These are phyloP conservation scores for Ogataea paradorogensis DNA, from an alignment of 805 yeast species.

Conservation along the genomic window DNA sequence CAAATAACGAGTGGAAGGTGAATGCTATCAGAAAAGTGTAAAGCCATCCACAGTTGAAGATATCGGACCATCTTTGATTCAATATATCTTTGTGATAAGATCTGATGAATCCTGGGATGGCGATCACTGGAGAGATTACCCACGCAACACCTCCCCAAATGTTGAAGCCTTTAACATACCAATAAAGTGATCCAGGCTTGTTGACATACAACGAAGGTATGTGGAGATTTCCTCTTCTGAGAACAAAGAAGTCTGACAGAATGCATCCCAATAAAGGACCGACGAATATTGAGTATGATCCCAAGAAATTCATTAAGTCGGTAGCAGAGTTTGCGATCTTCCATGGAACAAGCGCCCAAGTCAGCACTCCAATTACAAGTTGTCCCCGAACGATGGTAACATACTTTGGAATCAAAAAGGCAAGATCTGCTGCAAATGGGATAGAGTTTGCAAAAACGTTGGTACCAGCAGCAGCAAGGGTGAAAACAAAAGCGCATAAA, in stretches of 20 bases:
- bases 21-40: conserved; percentile 22
- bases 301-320: conserved; percentile 20
- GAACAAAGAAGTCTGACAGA: conserved; percentile 20
- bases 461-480: conserved; percentile 30
- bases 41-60: conserved; percentile 27
- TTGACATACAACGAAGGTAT: conserved; percentile 21
- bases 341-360: conserved; percentile 28
- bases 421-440: conserved; percentile 29
- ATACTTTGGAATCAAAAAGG: conserved; percentile 28
- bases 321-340: conserved; percentile 20
- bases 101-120: conserved; percentile 30
- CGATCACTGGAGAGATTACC: conserved; percentile 23
- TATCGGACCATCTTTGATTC: conserved; percentile 18
- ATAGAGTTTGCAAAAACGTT: conserved; percentile 31
- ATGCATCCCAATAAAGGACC: conserved; percentile 23
- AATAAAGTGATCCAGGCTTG: conserved; percentile 16
- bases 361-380: conserved; percentile 17
- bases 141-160: conserved; percentile 20
- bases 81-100: conserved; percentile 21
- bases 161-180: conserved; percentile 18
- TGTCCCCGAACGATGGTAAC: conserved; percentile 28
- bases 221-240: conserved; percentile 22
- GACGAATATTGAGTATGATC: conserved; percentile 23
- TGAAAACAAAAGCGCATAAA: conserved; percentile 19
- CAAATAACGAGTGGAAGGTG: conserved; percentile 13